phyloP scores from a whole-genome alignment of 176 grass and related monocot species.

The Hordeum vulgare region MorexV3_pseudomolecules_assembly NC_058524.1:165572992-165573491 shows the following conservation, averaged over 20 bases:
- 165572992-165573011: constrained; percentile 86
- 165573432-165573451: constrained; percentile 93
- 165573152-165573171: constrained; percentile 95
- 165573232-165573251: constrained; percentile 86
- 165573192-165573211: constrained; percentile 83
- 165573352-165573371: constrained; percentile 94
- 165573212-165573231: constrained; percentile 92
- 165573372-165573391: constrained; percentile 97
- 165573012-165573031: constrained; percentile 82
- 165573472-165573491: constrained; percentile 99
- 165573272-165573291: constrained; percentile 99
- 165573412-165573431: constrained; percentile 86
- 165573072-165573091: constrained; percentile 87
- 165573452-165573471: constrained; percentile 99
- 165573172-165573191: constrained; percentile 96
- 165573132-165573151: constrained; percentile 97
- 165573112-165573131: constrained; percentile 85
- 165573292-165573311: constrained; percentile 95
- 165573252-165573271: constrained; percentile 96
- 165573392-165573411: constrained; percentile 81
- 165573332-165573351: constrained; percentile 96
- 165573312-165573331: constrained; percentile 99
- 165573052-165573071: constrained; percentile 94
- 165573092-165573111: constrained; percentile 88
- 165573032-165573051: constrained; percentile 91